Evolutionary conservation across 148 eudicot species (phyloP).

Genomic region (Simmondsia chinensis): DNA sequence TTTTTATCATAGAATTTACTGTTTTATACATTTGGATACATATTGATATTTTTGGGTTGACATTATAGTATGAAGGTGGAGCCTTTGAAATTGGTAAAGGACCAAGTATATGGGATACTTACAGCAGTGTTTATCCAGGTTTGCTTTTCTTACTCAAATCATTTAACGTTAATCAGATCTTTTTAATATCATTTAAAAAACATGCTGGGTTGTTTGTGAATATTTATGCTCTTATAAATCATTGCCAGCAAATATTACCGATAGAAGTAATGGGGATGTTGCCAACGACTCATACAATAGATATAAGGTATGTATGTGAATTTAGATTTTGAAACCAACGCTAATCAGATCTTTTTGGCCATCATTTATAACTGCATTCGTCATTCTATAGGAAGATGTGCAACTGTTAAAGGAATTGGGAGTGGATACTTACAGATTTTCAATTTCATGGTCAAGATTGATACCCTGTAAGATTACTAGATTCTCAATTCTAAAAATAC

Average conservation of each 20-base stretch:
- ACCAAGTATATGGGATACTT: slow-evolving; percentile 28
- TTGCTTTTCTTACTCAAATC: neutral
- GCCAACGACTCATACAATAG: slow-evolving; percentile 20
- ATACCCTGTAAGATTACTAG: slow-evolving; percentile 23
- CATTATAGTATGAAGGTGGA: slow-evolving; percentile 20
- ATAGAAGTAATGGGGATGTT: slow-evolving; percentile 23
- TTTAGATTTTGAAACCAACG: neutral
- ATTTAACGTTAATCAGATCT: neutral
- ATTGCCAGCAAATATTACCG: slow-evolving; percentile 16
- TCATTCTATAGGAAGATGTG: slow-evolving; percentile 26
- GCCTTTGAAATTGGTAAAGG: slow-evolving; percentile 23
- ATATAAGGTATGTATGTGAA: slow-evolving; percentile 10
- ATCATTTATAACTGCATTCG: neutral
- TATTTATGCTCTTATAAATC: neutral
- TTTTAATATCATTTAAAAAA: neutral
- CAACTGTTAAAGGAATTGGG: slow-evolving; percentile 24
- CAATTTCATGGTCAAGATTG: slow-evolving; percentile 32
- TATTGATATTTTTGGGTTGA: neutral
- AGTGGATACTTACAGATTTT: slow-evolving; percentile 29
- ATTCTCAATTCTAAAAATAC: neutral
- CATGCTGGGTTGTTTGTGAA: neutral
- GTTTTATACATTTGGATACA: neutral
- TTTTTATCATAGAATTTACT: neutral
- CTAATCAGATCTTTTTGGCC: neutral
- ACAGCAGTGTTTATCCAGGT: slow-evolving; percentile 22